Base-by-base conservation (phyloP, 768 basidiomycete genomes). In the Lactarius pseudohatsudake region DNA sequence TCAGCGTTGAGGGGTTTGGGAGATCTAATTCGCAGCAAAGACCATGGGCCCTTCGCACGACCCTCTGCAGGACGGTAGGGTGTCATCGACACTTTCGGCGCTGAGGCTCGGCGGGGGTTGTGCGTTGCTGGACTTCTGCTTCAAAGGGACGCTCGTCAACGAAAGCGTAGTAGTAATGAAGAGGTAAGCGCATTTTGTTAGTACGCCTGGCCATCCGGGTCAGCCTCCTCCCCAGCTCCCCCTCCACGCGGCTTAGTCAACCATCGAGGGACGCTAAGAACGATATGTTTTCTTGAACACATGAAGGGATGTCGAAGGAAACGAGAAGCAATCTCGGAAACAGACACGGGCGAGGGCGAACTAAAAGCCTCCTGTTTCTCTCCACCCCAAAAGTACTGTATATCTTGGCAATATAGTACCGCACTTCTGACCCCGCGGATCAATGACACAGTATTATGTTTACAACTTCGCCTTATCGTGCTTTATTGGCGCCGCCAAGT, bases 391-490 rank as follows among this genome's bases (percentile, higher is more conserved):
- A 45, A 45, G 20, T n/a, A 26, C 26, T 26, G 26, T 26, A 45
- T n/a, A n/a, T 18, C 41, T 9, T 9, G 18, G 18, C 43, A 3
- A 20, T 45, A 45, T 9, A n/a, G 20, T 45, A 41, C 15, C 15
- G 41, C 16, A 16, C 6, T 2, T 15, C 16, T 18, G 41, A 41
- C 6, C 16, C 41, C 16, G 5, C 16, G 41, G 41, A 41, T 20
- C 47, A 22, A 22, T 50, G 47, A 50, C 26, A 15, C 15, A 13
- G 6, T 47, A n/a, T 22, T 9, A 10, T 47, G 45, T 28, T 57
- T 26, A 57, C 32, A 57, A 57, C 56, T 57, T 57, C 34, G 56
- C 56, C 32, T 57, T 57, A 13, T 57, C n/a, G 32, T 20, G 30
- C 4, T 36, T 30, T 3, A 4, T 57, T 30, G 30, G 18, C 9